These are phyloP conservation scores for Solanum virginianum DNA, from an alignment of 257 asterid species.

Conservation along the genomic window DNA sequence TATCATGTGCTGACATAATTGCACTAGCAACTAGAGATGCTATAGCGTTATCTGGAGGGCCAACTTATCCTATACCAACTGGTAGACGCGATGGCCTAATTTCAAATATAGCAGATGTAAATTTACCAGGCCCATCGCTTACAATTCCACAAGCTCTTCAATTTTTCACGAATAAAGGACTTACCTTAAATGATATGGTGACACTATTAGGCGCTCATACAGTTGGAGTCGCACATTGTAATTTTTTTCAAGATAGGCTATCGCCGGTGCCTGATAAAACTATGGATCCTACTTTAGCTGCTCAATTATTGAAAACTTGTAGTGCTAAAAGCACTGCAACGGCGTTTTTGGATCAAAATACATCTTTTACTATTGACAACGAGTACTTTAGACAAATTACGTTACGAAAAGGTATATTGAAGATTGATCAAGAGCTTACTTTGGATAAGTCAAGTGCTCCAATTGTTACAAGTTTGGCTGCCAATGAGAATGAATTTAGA, in stretches of 20 bases:
- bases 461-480: constrained; percentile 4
- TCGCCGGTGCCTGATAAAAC: constrained; percentile 2
- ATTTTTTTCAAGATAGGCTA: constrained; percentile 45
- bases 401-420: constrained; percentile 41
- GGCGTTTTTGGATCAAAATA: constrained; percentile 55
- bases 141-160: constrained; percentile 23
- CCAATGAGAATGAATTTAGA: neutral
- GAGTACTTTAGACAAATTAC: constrained; percentile 42
- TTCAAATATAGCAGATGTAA: constrained; percentile 29
- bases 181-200: constrained; percentile 52
- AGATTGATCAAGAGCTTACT: constrained; percentile 56
- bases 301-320: constrained; percentile 26
- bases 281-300: constrained; percentile 43
- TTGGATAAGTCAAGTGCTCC: constrained; percentile 28
- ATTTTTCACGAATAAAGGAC: constrained; percentile 29
- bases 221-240: constrained; percentile 60
- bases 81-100: constrained; percentile 59
- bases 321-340: constrained; percentile 29
- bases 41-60: constrained; percentile 57
- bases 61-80: constrained; percentile 33
- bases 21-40: constrained; percentile 74
- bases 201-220: constrained; percentile 73
- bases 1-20: constrained; percentile 72
- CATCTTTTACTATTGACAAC: constrained; percentile 39
- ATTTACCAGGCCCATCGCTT: constrained; percentile 50